Evolutionary conservation across 1,284 basidiomycete genomes (phyloP).

Genomic region (Xerocomus minutiporus): DNA sequence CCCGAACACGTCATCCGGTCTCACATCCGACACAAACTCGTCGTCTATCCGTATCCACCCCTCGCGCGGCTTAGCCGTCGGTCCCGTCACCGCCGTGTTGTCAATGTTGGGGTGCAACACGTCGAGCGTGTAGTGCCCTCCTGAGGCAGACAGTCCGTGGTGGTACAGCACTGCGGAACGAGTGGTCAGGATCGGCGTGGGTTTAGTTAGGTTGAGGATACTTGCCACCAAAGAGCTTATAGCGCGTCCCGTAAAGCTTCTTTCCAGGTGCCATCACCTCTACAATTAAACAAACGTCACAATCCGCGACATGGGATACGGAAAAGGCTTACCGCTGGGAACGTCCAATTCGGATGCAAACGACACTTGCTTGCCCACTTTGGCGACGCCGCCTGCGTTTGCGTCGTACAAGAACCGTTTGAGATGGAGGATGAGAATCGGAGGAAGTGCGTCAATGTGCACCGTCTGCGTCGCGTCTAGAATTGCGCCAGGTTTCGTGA

Average conservation of each 20-base stretch:
- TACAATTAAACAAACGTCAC: slow-evolving; percentile 17
- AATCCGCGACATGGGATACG: neutral
- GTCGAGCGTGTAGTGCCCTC: slow-evolving; percentile 95
- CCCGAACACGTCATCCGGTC: slow-evolving; percentile 77
- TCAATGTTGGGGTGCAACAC: slow-evolving; percentile 78
- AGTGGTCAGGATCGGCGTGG: neutral
- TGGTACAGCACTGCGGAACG: slow-evolving; percentile 76
- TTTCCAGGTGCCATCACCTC: slow-evolving; percentile 66
- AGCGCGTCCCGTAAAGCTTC: slow-evolving; percentile 52
- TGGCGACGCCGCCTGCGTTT: slow-evolving; percentile 73
- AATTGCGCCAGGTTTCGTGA: slow-evolving; percentile 51
- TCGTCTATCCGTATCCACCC: slow-evolving; percentile 94
- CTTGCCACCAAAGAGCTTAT: slow-evolving; percentile 85
- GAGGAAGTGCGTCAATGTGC: slow-evolving; percentile 82
- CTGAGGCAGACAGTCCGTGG: slow-evolving; percentile 85
- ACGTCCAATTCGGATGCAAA: slow-evolving; percentile 81
- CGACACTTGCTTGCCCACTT: slow-evolving; percentile 78
- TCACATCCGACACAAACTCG: slow-evolving; percentile 77
- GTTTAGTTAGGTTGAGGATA: neutral
- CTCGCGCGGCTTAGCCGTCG: slow-evolving; percentile 38
- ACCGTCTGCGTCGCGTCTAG: slow-evolving; percentile 87
- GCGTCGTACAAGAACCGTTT: slow-evolving; percentile 92
- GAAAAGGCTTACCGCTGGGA: slow-evolving; percentile 51
- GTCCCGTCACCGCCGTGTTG: slow-evolving; percentile 25
- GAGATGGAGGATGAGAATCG: slow-evolving; percentile 85